Base-by-base conservation (phyloP, 257 asterid genomes). In the Eucommia ulmoides region DNA sequence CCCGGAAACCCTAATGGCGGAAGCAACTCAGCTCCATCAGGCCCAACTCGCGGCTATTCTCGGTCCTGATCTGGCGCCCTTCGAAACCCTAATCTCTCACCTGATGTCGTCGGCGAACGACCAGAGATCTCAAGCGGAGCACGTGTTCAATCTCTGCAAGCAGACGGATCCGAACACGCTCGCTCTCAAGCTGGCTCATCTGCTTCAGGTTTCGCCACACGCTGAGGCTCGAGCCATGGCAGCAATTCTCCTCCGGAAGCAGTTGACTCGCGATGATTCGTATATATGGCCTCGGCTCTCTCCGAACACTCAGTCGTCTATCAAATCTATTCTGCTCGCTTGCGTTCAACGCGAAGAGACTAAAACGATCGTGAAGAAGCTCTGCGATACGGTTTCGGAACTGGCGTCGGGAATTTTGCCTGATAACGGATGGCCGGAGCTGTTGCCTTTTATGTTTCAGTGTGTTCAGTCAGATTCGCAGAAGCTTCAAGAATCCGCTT, bases 371-470 rank as follows among this genome's bases (percentile, higher is more conserved):
- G 64, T 62, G 1, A 83, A 71, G 65, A 91, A 91, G 78, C 74
- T 91, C 0, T 91, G 99, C 24, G 99, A 91, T 42, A 83, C 94
- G 14, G 62, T 91, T 1, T 91, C 99, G 1, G 93, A 91, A 72
- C 80, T 91, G 0, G 96, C 99, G 1, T 91, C 99, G 0, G 77
- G 88, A 8, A 78, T 91, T 44, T 41, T 91, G n/a, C 95, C 89
- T 0, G 95, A 86, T 1, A 79, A 77, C 49, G 78, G 75, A 59
- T 91, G 99, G 99, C 92, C 92, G 1, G 94, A 91, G 60, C 61
- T 91, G 23, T 25, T 91, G 48, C 99, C 96, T 0, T 91, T 86
- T 33, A 91, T 91, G 95, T 91, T 86, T 54, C 92, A 83, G 45
- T 86, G 94, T 50, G 99, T 91, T 1, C 79, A 92, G 16, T 74